Evolutionary conservation across 805 yeast genomes (phyloP).

Genomic region (Zygoascus flipseniorum): DNA sequence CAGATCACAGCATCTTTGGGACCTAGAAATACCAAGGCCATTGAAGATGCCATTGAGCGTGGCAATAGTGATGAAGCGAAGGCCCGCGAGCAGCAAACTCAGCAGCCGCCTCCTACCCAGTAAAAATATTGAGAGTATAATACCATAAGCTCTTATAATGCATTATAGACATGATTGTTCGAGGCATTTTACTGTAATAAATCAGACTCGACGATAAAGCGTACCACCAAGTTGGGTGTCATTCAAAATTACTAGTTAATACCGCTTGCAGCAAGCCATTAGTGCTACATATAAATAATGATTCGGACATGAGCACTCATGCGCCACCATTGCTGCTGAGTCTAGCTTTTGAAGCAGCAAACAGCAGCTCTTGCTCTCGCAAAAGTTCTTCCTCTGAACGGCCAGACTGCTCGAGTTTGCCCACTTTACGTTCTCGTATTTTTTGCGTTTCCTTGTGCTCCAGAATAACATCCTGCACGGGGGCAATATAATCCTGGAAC

Average conservation of each 20-base stretch:
- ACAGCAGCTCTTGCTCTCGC: conserved; percentile 86
- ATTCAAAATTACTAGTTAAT: not conserved
- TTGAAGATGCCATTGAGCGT: conserved; percentile 27
- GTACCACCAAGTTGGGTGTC: not conserved
- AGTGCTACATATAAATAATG: not conserved
- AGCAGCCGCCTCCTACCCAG: not conserved
- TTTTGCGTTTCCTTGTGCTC: conserved; percentile 86
- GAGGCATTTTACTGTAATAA: not conserved
- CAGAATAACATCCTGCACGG: conserved; percentile 65
- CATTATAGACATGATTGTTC: not conserved
- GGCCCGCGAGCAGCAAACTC: not conserved
- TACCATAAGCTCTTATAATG: not conserved
- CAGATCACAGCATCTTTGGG: conserved; percentile 35
- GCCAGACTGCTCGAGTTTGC: conserved; percentile 90
- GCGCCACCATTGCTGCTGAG: conserved; percentile 15
- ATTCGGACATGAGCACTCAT: not conserved
- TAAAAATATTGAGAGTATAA: not conserved
- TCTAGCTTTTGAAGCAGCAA: conserved; percentile 34
- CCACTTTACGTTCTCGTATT: conserved; percentile 78
- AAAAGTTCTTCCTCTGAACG: conserved; percentile 86
- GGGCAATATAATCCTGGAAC: conserved; percentile 73
- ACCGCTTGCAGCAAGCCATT: not conserved
- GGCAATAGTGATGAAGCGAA: conserved; percentile 10
- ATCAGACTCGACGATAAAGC: not conserved
- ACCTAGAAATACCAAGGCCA: conserved; percentile 29